Base-by-base conservation (phyloP, 192 early-diverging fungal genomes). In the Backusella sp. region DNA sequence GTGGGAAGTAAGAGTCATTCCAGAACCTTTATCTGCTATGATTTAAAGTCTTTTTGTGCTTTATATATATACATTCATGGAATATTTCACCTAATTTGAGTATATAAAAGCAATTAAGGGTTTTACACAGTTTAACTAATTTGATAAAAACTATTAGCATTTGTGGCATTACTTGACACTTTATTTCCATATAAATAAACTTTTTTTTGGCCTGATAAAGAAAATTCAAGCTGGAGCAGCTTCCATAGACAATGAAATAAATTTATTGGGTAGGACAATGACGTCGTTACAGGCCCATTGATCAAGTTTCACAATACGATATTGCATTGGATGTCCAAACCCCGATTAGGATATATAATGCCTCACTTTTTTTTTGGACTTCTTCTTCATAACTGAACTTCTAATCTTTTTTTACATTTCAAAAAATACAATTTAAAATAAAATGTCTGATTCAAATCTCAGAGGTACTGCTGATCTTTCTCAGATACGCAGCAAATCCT, bases 391-490 rank as follows among this genome's bases (percentile, higher is more conserved):
- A 49, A 49, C 19, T 49, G 46, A 49, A 49, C 19, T 49, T 49
- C 5, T 49, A 49, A 39, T 12, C 37, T 28, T 14, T 28, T 14
- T 53, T 62, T 62, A 3, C 12, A 28, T 62, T 21, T 21, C 8
- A 56, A 62, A 56, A 15, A 62, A 12, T 62, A 9, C 28, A 4
- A 26, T 62, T 62, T 28, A 28, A 28, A 11, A 62, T 62, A 62
- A 26, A 14, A 62, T 62, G 56, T 62, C 56, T 62, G 26, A 62
- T 62, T 28, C 21, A 69, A 69, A 36, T 39, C 2, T 23, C 21
- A 69, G 68, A 69, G 68, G 68, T 23, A 69, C 68, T 39, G 68
- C 68, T 69, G 37, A 69, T 37, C 68, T 69, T 69, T 35, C 68
- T 21, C 19, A 39, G 3, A 39, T 41, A 11, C 68, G 68, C 36